Percentiles rank a stretch among this genome's conserved stretches.
phyloP scores from a whole-genome alignment of 2,329 filamentous ascomycete species.

The Aspergillus terreus region DNA sequence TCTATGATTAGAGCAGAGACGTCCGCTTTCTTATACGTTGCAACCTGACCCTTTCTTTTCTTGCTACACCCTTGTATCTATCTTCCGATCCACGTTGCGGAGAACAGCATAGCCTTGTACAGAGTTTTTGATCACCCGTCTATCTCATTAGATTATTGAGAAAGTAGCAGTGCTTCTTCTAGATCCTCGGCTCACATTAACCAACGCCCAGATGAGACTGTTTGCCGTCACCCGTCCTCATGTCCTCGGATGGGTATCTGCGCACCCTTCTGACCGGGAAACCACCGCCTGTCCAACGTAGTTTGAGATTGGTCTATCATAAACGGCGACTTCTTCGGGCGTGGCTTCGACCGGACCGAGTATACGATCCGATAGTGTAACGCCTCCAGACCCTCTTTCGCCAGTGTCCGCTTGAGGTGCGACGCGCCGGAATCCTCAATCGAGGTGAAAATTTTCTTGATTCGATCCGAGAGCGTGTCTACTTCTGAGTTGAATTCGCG shows the following conservation, averaged over 20 bases:
- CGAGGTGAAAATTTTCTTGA: slow-evolving; percentile 55
- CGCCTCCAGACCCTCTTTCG: slow-evolving; percentile 71
- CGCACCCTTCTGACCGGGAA: neutral
- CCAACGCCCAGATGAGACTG: too few species aligned
- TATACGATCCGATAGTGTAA: slow-evolving; percentile 70
- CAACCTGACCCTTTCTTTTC: slow-evolving; percentile 5
- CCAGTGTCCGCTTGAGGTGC: slow-evolving; percentile 68
- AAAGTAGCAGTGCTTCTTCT: neutral
- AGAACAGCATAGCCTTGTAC: slow-evolving; percentile 16
- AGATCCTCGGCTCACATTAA: neutral
- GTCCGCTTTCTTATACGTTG: slow-evolving; percentile 7
- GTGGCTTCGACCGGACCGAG: slow-evolving; percentile 63
- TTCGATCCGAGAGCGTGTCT: slow-evolving; percentile 59
- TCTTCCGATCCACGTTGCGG: slow-evolving; percentile 11
- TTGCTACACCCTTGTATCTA: slow-evolving; percentile 14
- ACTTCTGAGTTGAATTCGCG: slow-evolving; percentile 65
- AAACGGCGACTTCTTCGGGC: slow-evolving; percentile 48
- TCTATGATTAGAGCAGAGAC: slow-evolving; percentile 67
- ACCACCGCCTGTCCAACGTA: neutral
- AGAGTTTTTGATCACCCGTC: neutral
- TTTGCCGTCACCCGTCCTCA: neutral
- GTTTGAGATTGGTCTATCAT: slow-evolving; percentile 15
- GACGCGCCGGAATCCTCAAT: slow-evolving; percentile 74
- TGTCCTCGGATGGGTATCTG: slow-evolving; percentile 6
- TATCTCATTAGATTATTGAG: neutral